Evolutionary conservation across 345 rosid genomes (phyloP).

Genomic region (Brassica carinata): DNA sequence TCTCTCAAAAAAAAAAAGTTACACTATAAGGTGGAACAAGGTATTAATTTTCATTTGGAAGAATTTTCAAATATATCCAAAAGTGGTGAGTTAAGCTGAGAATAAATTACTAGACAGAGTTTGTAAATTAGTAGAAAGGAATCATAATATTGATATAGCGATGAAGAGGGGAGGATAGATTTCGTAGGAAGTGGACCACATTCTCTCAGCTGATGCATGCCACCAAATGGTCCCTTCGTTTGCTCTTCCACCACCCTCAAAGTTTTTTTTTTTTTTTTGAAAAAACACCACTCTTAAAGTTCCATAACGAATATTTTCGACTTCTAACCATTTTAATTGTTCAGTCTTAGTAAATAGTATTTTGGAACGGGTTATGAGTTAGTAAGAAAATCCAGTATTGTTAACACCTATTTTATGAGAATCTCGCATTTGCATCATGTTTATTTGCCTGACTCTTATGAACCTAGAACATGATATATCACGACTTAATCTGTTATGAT

Average conservation of each 20-base stretch:
- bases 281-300: not conserved
- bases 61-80: constrained; percentile 7
- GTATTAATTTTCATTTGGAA: not conserved
- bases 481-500: not conserved
- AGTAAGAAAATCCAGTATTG: not conserved
- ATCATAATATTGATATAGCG: constrained; percentile 13
- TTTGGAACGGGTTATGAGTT: not conserved
- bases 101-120: constrained; percentile 14
- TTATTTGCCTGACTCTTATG: not conserved
- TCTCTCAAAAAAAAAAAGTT: too few relatives aligned
- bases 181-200: constrained; percentile 34
- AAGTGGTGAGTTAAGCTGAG: constrained; percentile 11
- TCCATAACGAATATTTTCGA: not conserved
- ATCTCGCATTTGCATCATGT: not conserved
- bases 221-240: constrained; percentile 39
- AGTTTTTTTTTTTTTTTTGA: too few relatives aligned
- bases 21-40: not conserved
- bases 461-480: not conserved
- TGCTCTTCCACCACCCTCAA: constrained; percentile 12
- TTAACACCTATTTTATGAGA: not conserved
- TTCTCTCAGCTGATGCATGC: constrained; percentile 22
- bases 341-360: not conserved
- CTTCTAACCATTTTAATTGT: not conserved
- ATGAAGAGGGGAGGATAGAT: constrained; percentile 29
- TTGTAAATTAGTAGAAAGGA: constrained; percentile 24